phyloP scores from a whole-genome alignment of 106 monocot genomes.

The Dioscorea dumetorum region DNA sequence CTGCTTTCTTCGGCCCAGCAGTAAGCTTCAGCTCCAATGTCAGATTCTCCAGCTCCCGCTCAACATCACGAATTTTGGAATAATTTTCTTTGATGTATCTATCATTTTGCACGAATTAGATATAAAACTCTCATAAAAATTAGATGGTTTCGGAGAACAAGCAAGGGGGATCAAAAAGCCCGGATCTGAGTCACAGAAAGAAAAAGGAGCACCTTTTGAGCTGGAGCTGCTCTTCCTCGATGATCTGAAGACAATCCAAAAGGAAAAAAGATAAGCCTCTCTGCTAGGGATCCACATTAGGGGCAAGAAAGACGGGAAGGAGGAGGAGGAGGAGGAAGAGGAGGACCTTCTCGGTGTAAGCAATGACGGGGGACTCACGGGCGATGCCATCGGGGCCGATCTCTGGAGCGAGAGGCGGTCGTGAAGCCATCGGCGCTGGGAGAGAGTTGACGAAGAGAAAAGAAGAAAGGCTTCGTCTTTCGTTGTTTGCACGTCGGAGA shows the following conservation, averaged over 20 bases:
- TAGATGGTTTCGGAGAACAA: neutral
- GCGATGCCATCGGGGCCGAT: constrained; percentile 72
- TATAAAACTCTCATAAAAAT: neutral
- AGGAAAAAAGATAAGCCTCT: neutral
- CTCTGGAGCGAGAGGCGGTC: constrained; percentile 26
- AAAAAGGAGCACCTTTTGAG: constrained; percentile 23
- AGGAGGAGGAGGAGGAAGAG: neutral
- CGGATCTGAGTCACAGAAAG: constrained; percentile 16
- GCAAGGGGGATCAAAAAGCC: neutral
- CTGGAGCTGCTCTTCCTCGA: constrained; percentile 45
- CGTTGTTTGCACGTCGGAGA: too few relatives aligned
- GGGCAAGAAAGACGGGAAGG: neutral
- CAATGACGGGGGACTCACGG: constrained; percentile 49
- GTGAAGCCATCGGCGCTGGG: neutral
- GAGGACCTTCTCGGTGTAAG: constrained; percentile 74
- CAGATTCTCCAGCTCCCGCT: constrained; percentile 80
- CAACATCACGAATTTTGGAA: constrained; percentile 96
- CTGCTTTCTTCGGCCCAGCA: constrained; percentile 97
- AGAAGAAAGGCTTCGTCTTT: neutral
- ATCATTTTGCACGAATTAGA: neutral
- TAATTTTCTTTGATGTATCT: constrained; percentile 98
- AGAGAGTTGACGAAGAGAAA: neutral
- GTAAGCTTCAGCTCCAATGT: constrained; percentile 90
- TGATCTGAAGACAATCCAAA: constrained; percentile 16
- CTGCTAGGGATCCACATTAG: neutral